phyloP scores from a whole-genome alignment of 1,284 basidiomycete genomes.

The Limonomyces culmigenus region DNA sequence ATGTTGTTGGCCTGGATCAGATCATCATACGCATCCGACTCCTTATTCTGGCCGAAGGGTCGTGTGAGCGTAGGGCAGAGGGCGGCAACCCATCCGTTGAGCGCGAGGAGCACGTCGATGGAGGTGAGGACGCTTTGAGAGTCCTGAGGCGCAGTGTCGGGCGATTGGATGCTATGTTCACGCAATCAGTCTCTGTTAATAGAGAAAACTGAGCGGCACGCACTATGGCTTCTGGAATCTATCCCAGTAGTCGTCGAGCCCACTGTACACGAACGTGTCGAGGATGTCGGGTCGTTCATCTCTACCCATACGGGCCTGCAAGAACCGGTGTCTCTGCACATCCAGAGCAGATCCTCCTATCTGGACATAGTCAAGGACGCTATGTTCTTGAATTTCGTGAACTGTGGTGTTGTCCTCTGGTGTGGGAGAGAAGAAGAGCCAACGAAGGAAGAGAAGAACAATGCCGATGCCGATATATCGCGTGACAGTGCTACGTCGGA shows the following conservation, averaged over 20 bases:
- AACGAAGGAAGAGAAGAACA: conserved; percentile 25
- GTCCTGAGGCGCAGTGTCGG: conserved; percentile 75
- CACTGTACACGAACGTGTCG: conserved; percentile 55
- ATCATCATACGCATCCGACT: conserved; percentile 76
- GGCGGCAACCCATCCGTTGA: conserved; percentile 99
- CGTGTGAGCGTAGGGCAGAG: conserved; percentile 80
- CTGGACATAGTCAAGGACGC: conserved; percentile 70
- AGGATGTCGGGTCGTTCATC: conserved; percentile 75
- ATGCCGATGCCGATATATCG: conserved; percentile 17
- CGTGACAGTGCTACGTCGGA: conserved; percentile 19
- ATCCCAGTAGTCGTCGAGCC: conserved; percentile 78
- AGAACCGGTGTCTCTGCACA: conserved; percentile 70
- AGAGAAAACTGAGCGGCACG: conserved; percentile 12
- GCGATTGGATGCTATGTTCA: conserved; percentile 44
- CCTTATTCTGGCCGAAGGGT: conserved; percentile 78
- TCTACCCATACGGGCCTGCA: conserved; percentile 74
- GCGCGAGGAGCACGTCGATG: conserved; percentile 77
- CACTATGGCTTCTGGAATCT: conserved; percentile 81
- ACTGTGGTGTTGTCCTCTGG: conserved; percentile 12
- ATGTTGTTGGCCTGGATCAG: conserved; percentile 65
- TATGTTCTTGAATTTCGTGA: conserved; percentile 55
- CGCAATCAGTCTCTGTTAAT: neutral
- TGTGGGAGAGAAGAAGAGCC: conserved; percentile 18
- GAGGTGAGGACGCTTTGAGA: conserved; percentile 74
- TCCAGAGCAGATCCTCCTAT: conserved; percentile 74